phyloP scores from a whole-genome alignment of 2,329 filamentous ascomycete species.

The Tympanopsis confertula region DNA sequence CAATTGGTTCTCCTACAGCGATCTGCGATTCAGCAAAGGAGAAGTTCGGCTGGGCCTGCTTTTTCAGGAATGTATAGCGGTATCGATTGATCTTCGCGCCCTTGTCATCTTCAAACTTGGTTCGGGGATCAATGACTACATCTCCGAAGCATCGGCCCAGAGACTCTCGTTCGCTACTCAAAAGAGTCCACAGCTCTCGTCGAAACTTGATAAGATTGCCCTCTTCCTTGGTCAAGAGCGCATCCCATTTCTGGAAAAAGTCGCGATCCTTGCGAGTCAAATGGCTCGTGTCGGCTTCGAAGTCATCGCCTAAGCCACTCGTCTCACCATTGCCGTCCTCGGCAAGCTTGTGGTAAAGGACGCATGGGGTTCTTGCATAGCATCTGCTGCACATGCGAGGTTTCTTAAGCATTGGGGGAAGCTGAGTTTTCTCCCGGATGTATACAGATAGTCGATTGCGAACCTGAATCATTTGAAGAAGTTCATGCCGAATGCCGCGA shows the following conservation, averaged over 20 bases:
- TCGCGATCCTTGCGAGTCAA: constrained; percentile 42
- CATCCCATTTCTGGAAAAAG: constrained; percentile 66
- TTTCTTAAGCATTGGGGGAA: constrained; percentile 56
- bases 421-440: constrained; percentile 43
- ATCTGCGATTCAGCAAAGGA: constrained; percentile 63
- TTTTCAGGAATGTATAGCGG: constrained; percentile 53
- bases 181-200: constrained; percentile 63
- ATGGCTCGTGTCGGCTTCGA: constrained; percentile 47
- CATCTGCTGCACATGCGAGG: constrained; percentile 54
- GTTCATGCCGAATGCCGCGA: constrained; percentile 52
- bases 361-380: constrained; percentile 59
- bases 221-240: constrained; percentile 61
- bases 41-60: constrained; percentile 32
- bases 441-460: constrained; percentile 59
- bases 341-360: constrained; percentile 58
- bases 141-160: constrained; percentile 59
- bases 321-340: constrained; percentile 53
- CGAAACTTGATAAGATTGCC: constrained; percentile 55
- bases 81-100: constrained; percentile 61
- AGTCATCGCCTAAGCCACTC: constrained; percentile 51
- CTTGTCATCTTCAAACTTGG: constrained; percentile 39
- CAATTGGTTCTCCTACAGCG: constrained; percentile 56
- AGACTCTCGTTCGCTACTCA: constrained; percentile 57
- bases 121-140: constrained; percentile 49
- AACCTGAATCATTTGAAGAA: constrained; percentile 66